These are phyloP conservation scores for Candida mattraensis DNA, from an alignment of 805 yeast species.

Conservation along the genomic window DNA sequence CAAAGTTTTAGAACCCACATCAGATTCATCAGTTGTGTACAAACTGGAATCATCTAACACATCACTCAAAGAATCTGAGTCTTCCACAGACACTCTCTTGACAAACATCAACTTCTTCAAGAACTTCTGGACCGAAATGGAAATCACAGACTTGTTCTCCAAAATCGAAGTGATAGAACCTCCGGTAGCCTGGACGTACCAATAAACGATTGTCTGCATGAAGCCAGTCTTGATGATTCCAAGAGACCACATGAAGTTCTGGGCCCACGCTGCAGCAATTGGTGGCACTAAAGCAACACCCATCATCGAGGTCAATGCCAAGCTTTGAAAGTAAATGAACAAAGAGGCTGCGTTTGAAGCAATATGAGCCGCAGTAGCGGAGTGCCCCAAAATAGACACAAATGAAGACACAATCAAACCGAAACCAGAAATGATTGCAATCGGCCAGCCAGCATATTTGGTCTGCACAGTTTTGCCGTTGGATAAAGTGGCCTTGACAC, in stretches of 20 bases:
- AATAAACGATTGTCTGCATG: slow-evolving; percentile 80
- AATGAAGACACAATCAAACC: slow-evolving; percentile 88
- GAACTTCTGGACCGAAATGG: slow-evolving; percentile 80
- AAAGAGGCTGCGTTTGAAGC: slow-evolving; percentile 94
- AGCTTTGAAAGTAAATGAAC: slow-evolving; percentile 89
- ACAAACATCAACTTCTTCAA: slow-evolving; percentile 15
- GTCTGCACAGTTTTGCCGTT: slow-evolving; percentile 96
- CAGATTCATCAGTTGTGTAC: slow-evolving; percentile 72
- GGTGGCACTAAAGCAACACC: slow-evolving; percentile 93
- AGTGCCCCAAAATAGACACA: slow-evolving; percentile 83
- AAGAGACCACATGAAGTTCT: slow-evolving; percentile 94
- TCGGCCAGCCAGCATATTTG: slow-evolving; percentile 91
- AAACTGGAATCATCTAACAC: slow-evolving; percentile 49
- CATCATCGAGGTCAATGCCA: slow-evolving; percentile 93
- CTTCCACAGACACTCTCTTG: slow-evolving; percentile 40
- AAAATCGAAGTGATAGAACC: slow-evolving; percentile 81
- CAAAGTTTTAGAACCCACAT: slow-evolving; percentile 65
- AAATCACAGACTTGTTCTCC: slow-evolving; percentile 58
- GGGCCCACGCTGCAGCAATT: slow-evolving; percentile 97
- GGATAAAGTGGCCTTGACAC: slow-evolving; percentile 83
- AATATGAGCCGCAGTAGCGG: slow-evolving; percentile 92
- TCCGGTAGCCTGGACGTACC: slow-evolving; percentile 96
- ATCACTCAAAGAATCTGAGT: slow-evolving; percentile 43
- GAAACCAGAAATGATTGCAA: slow-evolving; percentile 85
- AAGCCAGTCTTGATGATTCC: slow-evolving; percentile 78